These are phyloP conservation scores for Xylariaceae sp. DNA, from an alignment of 2,329 filamentous ascomycete genomes.

Conservation along the genomic window DNA sequence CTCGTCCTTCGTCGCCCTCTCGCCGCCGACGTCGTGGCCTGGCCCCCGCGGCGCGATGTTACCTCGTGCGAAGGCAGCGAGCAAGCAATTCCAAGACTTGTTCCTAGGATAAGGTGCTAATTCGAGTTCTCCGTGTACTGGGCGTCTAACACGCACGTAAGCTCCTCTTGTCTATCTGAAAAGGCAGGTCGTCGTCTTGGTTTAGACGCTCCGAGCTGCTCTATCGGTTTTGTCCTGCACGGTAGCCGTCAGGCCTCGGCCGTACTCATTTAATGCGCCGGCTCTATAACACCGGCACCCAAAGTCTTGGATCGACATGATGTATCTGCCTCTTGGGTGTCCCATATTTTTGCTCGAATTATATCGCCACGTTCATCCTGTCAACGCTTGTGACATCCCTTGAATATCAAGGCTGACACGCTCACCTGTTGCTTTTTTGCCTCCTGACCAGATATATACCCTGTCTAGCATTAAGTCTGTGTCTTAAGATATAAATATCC, in stretches of 20 bases:
- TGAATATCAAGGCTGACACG: conserved; percentile 10
- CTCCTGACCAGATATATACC: conserved; percentile 13
- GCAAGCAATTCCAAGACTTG: no score
- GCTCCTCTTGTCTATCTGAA: conserved; percentile 5
- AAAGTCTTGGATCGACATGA: conserved; percentile 10
- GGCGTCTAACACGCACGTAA: no score
- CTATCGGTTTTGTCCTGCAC: conserved; percentile 3
- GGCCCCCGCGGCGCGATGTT: conserved; percentile 10
- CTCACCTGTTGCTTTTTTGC: conserved; percentile 9
- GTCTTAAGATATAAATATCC: conserved; percentile 20
- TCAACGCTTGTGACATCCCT: conserved; percentile 2
- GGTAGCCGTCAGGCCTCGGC: conserved; percentile 12
- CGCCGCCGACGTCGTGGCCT: no score
- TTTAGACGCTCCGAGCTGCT: conserved; percentile 8
- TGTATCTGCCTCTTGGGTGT: conserved; percentile 6
- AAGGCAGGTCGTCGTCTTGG: conserved; percentile 11
- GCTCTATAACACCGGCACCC: conserved; percentile 10
- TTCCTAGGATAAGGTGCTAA: background rate
- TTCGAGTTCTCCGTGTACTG: no score
- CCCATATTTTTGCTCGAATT: conserved; percentile 5
- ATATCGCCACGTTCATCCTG: conserved; percentile 13
- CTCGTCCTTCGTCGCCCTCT: no score
- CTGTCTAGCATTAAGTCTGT: conserved; percentile 6
- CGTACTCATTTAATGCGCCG: conserved; percentile 11
- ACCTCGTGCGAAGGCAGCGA: conserved; percentile 3